Percentiles rank a stretch among this genome's conserved stretches.
Conservation (phyloP, 2,329 filamentous ascomycete genomes). For the Colletotrichum agaves region DNA sequence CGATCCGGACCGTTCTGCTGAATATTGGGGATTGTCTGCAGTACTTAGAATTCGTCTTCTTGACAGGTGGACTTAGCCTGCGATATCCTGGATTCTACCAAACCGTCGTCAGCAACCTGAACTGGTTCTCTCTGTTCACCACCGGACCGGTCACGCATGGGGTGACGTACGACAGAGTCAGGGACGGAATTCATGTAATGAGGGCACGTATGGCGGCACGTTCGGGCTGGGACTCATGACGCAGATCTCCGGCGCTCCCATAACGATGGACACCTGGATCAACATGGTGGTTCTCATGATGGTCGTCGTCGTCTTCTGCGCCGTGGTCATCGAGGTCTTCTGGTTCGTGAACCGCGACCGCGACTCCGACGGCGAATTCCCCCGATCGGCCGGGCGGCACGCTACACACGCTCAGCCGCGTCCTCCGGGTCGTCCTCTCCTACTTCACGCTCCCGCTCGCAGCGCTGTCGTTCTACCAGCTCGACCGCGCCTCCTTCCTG, state of each 20-base stretch:
- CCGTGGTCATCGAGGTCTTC: conserved; percentile 62
- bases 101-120: conserved; percentile 72
- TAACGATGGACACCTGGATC: conserved; percentile 73
- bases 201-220: conserved; percentile 70
- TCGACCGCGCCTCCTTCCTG: conserved; percentile 47
- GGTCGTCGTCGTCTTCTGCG: conserved; percentile 63
- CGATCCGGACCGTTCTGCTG: conserved; percentile 36
- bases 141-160: conserved; percentile 42
- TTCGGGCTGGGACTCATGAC: conserved; percentile 72
- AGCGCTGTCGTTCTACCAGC: conserved; percentile 77
- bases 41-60: conserved; percentile 80
- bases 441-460: conserved; percentile 80
- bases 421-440: conserved; percentile 77
- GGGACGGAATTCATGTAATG: conserved; percentile 71
- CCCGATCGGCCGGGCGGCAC: conserved; percentile 9
- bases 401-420: conserved; percentile 51
- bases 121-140: conserved; percentile 77
- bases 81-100: conserved; percentile 80
- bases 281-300: conserved; percentile 75
- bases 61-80: conserved; percentile 76
- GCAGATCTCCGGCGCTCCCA: conserved; percentile 73
- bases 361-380: conserved; percentile 53
- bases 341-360: conserved; percentile 49
- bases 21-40: conserved; percentile 68
- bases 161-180: conserved; percentile 42